Conservation (phyloP, 257 asterid species). For the Solanum paucissectum region DNA sequence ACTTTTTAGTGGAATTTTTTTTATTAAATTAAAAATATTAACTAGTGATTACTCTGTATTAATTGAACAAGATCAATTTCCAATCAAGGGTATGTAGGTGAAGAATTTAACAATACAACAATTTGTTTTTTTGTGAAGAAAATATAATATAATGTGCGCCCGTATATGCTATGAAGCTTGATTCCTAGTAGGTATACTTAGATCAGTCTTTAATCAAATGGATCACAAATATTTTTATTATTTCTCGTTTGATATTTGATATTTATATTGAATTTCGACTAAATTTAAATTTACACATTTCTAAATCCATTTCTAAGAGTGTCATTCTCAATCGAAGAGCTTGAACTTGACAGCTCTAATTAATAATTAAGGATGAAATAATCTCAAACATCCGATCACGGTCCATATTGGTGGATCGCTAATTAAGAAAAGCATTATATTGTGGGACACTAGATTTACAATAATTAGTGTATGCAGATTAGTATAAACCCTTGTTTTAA, state of each 20-base stretch:
- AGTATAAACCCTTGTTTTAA: not conserved
- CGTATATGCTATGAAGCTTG: not conserved
- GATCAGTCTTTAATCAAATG: not conserved
- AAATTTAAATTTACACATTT: not conserved
- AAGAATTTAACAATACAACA: not conserved
- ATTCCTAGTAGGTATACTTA: not conserved
- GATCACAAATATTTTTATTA: not conserved
- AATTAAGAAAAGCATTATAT: not conserved
- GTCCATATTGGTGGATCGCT: not conserved
- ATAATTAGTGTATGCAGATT: not conserved
- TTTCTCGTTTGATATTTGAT: accelerated
- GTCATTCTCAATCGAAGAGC: not conserved
- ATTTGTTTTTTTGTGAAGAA: not conserved
- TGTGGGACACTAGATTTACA: not conserved
- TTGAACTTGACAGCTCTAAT: not conserved
- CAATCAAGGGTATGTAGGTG: not conserved
- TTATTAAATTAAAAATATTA: not conserved
- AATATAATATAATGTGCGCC: not conserved
- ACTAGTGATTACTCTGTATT: not conserved
- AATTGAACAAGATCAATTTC: not conserved
- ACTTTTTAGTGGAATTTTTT: not conserved
- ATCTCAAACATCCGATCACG: not conserved
- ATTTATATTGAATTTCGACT: not conserved
- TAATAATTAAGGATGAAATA: not conserved
- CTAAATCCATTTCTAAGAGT: not conserved